phyloP scores from a whole-genome alignment of 257 asterid species.

The Solanum dulcamara region DNA sequence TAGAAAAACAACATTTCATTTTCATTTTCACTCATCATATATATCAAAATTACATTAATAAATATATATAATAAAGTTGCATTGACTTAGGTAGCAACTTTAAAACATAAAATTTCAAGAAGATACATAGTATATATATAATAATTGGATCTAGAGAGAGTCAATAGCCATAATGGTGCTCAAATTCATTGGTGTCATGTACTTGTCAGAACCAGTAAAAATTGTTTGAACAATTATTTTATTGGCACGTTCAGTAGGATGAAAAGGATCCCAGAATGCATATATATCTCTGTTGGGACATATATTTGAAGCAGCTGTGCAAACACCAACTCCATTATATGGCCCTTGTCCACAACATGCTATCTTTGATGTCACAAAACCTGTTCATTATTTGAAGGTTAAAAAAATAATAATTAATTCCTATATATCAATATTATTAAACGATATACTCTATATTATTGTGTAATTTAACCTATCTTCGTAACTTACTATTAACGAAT shows the following conservation, averaged over 20 bases:
- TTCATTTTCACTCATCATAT: not conserved
- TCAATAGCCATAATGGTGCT: conserved; percentile 35
- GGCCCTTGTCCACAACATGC: conserved; percentile 51
- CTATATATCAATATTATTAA: not conserved
- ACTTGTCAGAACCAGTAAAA: conserved; percentile 16
- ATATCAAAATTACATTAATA: not conserved
- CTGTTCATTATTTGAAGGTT: not conserved
- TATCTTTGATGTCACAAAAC: conserved; percentile 23
- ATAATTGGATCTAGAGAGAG: not conserved
- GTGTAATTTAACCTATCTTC: not conserved
- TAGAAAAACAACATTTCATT: not conserved
- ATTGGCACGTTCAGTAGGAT: conserved; percentile 36
- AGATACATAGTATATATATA: not conserved
- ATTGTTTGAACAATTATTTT: conserved; percentile 23
- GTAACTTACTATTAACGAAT: not conserved
- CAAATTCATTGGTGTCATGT: conserved; percentile 36
- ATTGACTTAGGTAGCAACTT: not conserved
- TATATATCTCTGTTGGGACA: conserved; percentile 22
- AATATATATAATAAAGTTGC: not conserved
- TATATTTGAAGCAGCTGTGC: conserved; percentile 21
- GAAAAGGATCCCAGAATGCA: conserved; percentile 44
- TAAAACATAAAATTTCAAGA: not conserved
- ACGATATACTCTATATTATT: no score
- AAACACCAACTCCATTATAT: conserved; percentile 30
- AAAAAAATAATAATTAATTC: not conserved